Evolutionary conservation across 257 asterid genomes (phyloP).

Genomic region (Lycium barbarum): DNA sequence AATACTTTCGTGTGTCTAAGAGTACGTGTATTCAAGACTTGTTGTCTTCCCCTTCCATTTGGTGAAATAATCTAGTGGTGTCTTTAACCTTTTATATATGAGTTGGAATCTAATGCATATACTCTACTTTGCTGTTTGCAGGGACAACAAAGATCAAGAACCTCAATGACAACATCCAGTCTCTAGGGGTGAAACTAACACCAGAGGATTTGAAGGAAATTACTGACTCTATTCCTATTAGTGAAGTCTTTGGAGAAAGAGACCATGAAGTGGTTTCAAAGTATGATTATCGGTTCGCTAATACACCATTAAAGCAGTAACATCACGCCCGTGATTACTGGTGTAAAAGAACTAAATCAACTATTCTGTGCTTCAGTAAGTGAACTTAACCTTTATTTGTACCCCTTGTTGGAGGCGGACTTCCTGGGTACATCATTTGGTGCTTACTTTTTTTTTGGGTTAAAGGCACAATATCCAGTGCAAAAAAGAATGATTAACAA

Average conservation of each 20-base stretch:
- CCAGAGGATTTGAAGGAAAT: slow-evolving; percentile 48
- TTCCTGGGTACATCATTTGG: too few species aligned
- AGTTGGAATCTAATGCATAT: background rate
- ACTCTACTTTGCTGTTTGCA: background rate
- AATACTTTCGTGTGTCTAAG: background rate
- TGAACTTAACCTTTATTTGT: background rate
- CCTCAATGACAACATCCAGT: slow-evolving; percentile 45
- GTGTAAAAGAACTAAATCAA: background rate
- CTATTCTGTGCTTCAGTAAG: background rate
- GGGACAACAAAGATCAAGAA: slow-evolving; percentile 61
- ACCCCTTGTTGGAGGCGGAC: background rate
- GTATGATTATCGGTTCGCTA: slow-evolving; percentile 36
- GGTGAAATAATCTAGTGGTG: background rate
- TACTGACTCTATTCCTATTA: slow-evolving; percentile 41
- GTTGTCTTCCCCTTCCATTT: background rate
- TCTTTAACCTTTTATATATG: background rate
- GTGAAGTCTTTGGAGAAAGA: slow-evolving; percentile 51
- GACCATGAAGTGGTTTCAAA: slow-evolving; percentile 23
- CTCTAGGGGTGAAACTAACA: slow-evolving; percentile 47
- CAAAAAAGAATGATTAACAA: too few species aligned
- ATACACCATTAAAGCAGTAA: slow-evolving; percentile 42
- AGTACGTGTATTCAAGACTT: background rate
- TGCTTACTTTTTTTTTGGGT: too few species aligned
- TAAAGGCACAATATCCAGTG: too few species aligned
- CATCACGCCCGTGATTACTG: background rate